phyloP scores from a whole-genome alignment of 2,329 filamentous ascomycete species.

The Penicillium sp. region DNA sequence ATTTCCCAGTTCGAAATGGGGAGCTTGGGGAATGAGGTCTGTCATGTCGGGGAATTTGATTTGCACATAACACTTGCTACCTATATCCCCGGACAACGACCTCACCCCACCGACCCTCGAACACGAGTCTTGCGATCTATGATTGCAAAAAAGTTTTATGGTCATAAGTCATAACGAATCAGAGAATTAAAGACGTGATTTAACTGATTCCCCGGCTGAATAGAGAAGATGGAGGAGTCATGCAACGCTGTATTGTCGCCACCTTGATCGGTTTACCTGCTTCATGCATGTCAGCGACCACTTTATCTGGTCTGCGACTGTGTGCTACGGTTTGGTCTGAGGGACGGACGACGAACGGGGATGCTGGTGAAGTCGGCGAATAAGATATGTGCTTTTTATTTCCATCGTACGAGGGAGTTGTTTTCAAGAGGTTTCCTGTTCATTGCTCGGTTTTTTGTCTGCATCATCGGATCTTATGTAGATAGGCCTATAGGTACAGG shows the following conservation, averaged over 20 bases:
- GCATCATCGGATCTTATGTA: slow-evolving; percentile 20
- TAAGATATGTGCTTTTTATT: slow-evolving; percentile 23
- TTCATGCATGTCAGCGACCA: slow-evolving; percentile 5
- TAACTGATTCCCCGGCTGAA: slow-evolving; percentile 25
- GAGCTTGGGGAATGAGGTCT: slow-evolving; percentile 5
- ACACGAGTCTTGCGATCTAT: slow-evolving; percentile 15
- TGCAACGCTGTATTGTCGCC: slow-evolving; percentile 14
- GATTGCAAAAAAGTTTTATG: slow-evolving; percentile 24
- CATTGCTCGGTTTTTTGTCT: slow-evolving; percentile 17
- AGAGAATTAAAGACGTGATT: slow-evolving; percentile 22
- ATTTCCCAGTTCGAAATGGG: slow-evolving; percentile 14
- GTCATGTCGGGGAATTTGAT: slow-evolving; percentile 11
- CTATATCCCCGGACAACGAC: slow-evolving; percentile 6
- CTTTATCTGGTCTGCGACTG: not conserved
- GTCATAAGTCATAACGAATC: slow-evolving; percentile 26
- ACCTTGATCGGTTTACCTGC: slow-evolving; percentile 13
- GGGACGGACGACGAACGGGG: slow-evolving; percentile 14
- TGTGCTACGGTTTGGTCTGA: slow-evolving; percentile 2
- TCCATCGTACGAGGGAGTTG: slow-evolving; percentile 29
- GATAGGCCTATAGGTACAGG: slow-evolving; percentile 16
- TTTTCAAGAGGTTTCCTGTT: slow-evolving; percentile 22
- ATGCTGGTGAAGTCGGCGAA: slow-evolving; percentile 22
- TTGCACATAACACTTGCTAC: slow-evolving; percentile 5
- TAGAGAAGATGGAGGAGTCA: slow-evolving; percentile 24
- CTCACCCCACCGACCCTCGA: slow-evolving; percentile 15